Conservation (phyloP, 192 early-diverging fungal genomes). For the Backusella circina region DNA sequence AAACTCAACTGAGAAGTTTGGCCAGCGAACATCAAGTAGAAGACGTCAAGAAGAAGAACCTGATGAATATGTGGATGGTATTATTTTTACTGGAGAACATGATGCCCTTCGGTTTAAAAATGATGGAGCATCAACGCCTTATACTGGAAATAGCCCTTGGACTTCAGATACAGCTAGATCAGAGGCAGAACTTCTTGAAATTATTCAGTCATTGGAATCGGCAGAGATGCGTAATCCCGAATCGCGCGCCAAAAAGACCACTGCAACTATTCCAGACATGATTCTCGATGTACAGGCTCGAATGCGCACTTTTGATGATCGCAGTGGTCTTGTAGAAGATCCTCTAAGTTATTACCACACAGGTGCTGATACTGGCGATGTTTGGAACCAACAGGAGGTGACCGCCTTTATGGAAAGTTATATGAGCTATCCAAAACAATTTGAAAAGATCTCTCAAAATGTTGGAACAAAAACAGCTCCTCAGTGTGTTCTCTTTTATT, state of each 20-base stretch:
- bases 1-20: constrained; percentile 17
- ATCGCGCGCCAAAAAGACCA: constrained; percentile 64
- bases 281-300: constrained; percentile 57
- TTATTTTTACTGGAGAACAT: constrained; percentile 14
- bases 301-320: constrained; percentile 52
- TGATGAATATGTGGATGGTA: constrained; percentile 22
- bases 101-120: constrained; percentile 23
- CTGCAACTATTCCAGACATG: constrained; percentile 73
- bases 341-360: constrained; percentile 62
- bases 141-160: constrained; percentile 37
- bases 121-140: constrained; percentile 21
- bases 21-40: not conserved
- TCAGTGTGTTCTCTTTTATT: constrained; percentile 76
- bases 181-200: constrained; percentile 76
- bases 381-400: constrained; percentile 65
- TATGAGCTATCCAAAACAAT: constrained; percentile 70
- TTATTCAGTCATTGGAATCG: constrained; percentile 67
- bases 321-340: constrained; percentile 53
- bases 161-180: constrained; percentile 70
- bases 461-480: constrained; percentile 62
- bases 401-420: constrained; percentile 64
- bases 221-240: constrained; percentile 72
- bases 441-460: constrained; percentile 64
- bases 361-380: constrained; percentile 49
- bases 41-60: constrained; percentile 12